A percentile compares a stretch with the other conserved stretches of the same genome.
Evolutionary conservation across 2,329 filamentous ascomycete genomes (phyloP).

Genomic region (Orbilia oligospora): DNA sequence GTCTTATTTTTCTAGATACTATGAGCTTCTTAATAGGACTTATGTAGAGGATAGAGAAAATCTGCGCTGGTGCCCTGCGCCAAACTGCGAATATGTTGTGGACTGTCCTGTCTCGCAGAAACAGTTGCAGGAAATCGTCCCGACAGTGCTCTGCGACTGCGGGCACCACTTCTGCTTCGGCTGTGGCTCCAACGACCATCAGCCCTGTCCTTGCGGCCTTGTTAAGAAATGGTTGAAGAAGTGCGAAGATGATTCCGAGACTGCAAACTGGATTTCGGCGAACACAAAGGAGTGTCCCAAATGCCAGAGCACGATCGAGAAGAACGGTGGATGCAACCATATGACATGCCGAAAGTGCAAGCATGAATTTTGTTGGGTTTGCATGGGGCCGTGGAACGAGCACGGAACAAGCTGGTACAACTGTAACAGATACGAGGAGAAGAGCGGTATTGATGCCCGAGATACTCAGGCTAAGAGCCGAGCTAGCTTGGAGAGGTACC

Average conservation of each 20-base stretch:
- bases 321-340: conserved; percentile 98
- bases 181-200: conserved; percentile 89
- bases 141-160: conserved; percentile 88
- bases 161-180: conserved; percentile 95
- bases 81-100: conserved; percentile 94
- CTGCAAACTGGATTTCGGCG: conserved; percentile 98
- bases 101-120: conserved; percentile 91
- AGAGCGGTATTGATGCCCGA: conserved; percentile 88
- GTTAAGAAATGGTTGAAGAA: conserved; percentile 98
- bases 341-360: conserved; percentile 98
- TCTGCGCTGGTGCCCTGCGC: conserved; percentile 97
- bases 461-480: conserved; percentile 93
- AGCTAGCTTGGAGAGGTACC: conserved; percentile 91
- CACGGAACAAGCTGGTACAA: conserved; percentile 99
- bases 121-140: conserved; percentile 86
- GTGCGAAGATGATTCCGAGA: conserved; percentile 97
- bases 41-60: conserved; percentile 98
- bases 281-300: conserved; percentile 99
- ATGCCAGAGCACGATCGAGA: conserved; percentile 97
- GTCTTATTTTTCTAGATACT: conserved; percentile 73
- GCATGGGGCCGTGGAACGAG: conserved; percentile 98
- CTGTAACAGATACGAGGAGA: conserved; percentile 97
- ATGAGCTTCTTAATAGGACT: conserved; percentile 87
- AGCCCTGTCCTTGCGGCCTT: conserved; percentile 89
- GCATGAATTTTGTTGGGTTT: conserved; percentile 99